These are phyloP conservation scores for Mucor lusitanicus DNA, from an alignment of 371 early-diverging fungal species.

Conservation along the genomic window DNA sequence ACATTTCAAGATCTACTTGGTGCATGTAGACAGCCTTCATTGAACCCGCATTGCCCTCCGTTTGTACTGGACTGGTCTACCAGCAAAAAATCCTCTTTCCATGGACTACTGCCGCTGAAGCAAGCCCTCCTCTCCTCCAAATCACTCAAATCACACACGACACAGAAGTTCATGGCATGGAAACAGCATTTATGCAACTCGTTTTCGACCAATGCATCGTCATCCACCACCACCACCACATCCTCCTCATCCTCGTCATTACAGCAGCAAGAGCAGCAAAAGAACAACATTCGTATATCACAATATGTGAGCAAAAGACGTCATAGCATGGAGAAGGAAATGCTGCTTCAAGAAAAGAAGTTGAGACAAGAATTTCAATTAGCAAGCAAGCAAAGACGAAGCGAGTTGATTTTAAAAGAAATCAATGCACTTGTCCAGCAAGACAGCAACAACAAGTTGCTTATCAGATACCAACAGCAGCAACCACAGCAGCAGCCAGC, in stretches of 20 bases:
- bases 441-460: not conserved
- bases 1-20: conserved; percentile 7
- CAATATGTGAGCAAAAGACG: conserved; percentile 23
- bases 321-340: conserved; percentile 25
- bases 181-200: not conserved
- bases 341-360: conserved; percentile 22
- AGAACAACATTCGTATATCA: conserved; percentile 12
- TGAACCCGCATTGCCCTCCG: conserved; percentile 2
- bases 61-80: conserved; percentile 22
- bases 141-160: conserved; percentile 10
- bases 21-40: conserved; percentile 8
- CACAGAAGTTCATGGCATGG: conserved; percentile 17
- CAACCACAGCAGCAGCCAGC: not conserved
- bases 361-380: conserved; percentile 17
- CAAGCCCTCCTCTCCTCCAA: conserved; percentile 7
- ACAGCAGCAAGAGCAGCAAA: conserved; percentile 8
- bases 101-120: conserved; percentile 13
- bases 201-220: not conserved
- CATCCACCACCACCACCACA: not conserved
- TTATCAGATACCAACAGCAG: not conserved
- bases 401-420: conserved; percentile 15
- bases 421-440: not conserved
- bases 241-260: not conserved
- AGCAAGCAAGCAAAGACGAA: conserved; percentile 6
- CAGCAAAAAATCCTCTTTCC: conserved; percentile 5